Percentiles rank a stretch among this genome's conserved stretches.
Conservation (phyloP, 2,329 filamentous ascomycete genomes). For the Trichophyton schoenleinii region DNA sequence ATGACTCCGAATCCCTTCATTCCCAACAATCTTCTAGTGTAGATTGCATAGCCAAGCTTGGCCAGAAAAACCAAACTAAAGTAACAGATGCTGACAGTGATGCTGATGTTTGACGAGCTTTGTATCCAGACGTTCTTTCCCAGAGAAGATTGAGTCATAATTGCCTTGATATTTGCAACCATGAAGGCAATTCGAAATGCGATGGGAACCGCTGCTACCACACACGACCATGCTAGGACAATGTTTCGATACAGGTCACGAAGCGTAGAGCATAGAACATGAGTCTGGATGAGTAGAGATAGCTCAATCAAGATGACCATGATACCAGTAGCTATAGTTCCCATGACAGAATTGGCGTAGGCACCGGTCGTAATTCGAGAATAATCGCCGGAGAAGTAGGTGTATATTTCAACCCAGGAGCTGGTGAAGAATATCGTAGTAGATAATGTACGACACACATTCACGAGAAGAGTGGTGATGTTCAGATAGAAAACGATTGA, state of each 20-base stretch:
- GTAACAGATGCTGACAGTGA: slow-evolving; percentile 47
- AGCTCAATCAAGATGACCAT: slow-evolving; percentile 44
- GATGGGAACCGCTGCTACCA: slow-evolving; percentile 41
- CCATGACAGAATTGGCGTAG: slow-evolving; percentile 37
- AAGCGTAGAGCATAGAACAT: slow-evolving; percentile 47
- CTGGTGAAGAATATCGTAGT: slow-evolving; percentile 46
- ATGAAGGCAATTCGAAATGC: slow-evolving; percentile 42
- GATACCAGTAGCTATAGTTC: slow-evolving; percentile 39
- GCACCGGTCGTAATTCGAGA: slow-evolving; percentile 35
- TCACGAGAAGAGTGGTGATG: slow-evolving; percentile 45
- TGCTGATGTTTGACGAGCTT: slow-evolving; percentile 37
- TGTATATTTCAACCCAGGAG: slow-evolving; percentile 50
- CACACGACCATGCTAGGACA: slow-evolving; percentile 37
- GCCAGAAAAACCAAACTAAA: slow-evolving; percentile 50
- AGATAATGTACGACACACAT: slow-evolving; percentile 42
- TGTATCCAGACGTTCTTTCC: slow-evolving; percentile 28
- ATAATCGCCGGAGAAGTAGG: slow-evolving; percentile 44
- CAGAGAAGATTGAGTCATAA: slow-evolving; percentile 24
- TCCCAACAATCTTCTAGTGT: slow-evolving; percentile 43
- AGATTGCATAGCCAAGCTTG: slow-evolving; percentile 49
- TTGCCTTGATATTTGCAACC: slow-evolving; percentile 36
- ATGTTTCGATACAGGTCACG: slow-evolving; percentile 30
- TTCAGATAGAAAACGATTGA: slow-evolving; percentile 57
- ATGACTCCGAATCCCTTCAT: slow-evolving; percentile 51
- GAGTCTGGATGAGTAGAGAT: slow-evolving; percentile 51